These are phyloP conservation scores for Lasiosphaeriaceae sp. DNA, from an alignment of 495 filamentous ascomycete species.

Conservation along the genomic window DNA sequence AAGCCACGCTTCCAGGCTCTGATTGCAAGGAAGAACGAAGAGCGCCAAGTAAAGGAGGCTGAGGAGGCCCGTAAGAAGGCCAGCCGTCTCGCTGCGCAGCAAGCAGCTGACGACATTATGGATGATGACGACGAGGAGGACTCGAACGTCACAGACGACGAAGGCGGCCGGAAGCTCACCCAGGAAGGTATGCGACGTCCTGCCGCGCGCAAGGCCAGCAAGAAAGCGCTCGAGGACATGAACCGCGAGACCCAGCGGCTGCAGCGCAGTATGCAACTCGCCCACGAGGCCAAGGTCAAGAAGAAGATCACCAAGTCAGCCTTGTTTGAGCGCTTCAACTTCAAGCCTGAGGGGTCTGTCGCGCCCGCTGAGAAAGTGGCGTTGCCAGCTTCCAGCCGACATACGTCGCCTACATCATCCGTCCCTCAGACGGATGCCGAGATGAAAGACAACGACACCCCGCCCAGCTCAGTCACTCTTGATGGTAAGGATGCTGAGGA, in stretches of 20 bases:
- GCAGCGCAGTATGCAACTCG: slow-evolving; percentile 81
- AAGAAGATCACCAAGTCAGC: slow-evolving; percentile 87
- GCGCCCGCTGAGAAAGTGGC: slow-evolving; percentile 15
- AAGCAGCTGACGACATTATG: slow-evolving; percentile 27
- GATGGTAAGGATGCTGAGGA: slow-evolving; percentile 16
- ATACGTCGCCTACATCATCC: neutral
- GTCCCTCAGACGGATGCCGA: slow-evolving; percentile 35
- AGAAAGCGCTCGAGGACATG: slow-evolving; percentile 96
- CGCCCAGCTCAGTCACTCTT: slow-evolving; percentile 49
- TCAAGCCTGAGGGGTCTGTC: slow-evolving; percentile 42
- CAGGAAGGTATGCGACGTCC: slow-evolving; percentile 49
- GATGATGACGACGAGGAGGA: slow-evolving; percentile 46
- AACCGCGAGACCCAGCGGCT: slow-evolving; percentile 87
- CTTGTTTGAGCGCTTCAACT: slow-evolving; percentile 82
- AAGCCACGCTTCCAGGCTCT: slow-evolving; percentile 64
- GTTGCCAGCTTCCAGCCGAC: neutral
- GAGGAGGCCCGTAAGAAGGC: slow-evolving; percentile 47
- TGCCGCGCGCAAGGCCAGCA: slow-evolving; percentile 82
- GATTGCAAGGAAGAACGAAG: slow-evolving; percentile 64
- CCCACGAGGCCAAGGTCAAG: slow-evolving; percentile 85
- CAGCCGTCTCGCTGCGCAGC: slow-evolving; percentile 38
- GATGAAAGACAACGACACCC: slow-evolving; percentile 44
- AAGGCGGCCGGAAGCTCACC: slow-evolving; percentile 54
- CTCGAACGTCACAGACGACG: slow-evolving; percentile 51
- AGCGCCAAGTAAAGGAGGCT: slow-evolving; percentile 62